These are phyloP conservation scores for Populus ilicifolia DNA, from an alignment of 345 rosid genomes.

Conservation along the genomic window DNA sequence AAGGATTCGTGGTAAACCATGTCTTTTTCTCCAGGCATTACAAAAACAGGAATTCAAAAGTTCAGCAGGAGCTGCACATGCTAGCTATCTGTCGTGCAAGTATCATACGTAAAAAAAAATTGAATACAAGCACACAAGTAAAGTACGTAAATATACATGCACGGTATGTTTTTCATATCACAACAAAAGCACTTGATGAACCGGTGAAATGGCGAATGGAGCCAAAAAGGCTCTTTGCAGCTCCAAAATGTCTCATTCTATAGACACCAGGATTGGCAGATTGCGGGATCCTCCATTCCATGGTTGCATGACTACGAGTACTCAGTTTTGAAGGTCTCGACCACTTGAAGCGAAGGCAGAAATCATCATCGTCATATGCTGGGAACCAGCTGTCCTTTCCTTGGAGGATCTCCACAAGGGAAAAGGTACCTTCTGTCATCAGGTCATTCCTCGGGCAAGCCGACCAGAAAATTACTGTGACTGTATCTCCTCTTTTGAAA, in stretches of 20 bases:
- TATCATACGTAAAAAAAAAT: neutral
- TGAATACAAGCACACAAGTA: neutral
- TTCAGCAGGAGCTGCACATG: neutral
- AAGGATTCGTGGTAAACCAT: neutral
- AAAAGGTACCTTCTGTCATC: constrained; percentile 87
- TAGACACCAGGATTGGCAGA: constrained; percentile 72
- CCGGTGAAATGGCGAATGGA: constrained; percentile 61
- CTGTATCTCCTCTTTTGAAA: constrained; percentile 63
- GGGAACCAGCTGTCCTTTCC: constrained; percentile 75
- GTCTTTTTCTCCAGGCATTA: neutral
- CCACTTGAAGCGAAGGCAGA: constrained; percentile 88
- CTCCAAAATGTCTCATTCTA: constrained; percentile 73
- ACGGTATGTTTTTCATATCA: constrained; percentile 25
- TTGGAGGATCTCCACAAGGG: constrained; percentile 74
- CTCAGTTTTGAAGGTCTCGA: constrained; percentile 72
- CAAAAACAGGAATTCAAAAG: neutral
- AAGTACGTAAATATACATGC: neutral
- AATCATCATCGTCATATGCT: constrained; percentile 84
- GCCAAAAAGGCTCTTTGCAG: constrained; percentile 52
- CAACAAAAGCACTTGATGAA: constrained; percentile 72
- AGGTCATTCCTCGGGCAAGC: constrained; percentile 95
- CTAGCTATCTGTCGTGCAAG: too few species aligned
- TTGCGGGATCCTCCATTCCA: constrained; percentile 79
- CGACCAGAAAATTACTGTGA: constrained; percentile 80
- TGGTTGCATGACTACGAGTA: constrained; percentile 60